Evolutionary conservation across 208 protist species (phyloP), one percentile per base, ranked within the genome.

Genomic region (Leptomonas seymouri): DNA sequence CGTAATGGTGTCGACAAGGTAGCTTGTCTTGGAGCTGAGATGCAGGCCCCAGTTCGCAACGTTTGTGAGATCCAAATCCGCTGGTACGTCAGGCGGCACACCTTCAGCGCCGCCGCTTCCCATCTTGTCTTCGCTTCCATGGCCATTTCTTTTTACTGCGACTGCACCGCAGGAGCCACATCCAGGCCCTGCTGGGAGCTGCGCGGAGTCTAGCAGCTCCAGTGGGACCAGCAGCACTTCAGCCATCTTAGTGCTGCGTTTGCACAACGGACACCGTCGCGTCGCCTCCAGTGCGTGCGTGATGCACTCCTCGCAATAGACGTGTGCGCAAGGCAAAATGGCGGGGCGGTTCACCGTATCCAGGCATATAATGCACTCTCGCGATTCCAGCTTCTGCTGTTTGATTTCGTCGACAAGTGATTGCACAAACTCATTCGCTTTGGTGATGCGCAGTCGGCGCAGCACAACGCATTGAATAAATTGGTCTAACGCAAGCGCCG

Each of bases 351-450:
- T 67, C 46, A 94, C 56, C 20, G 51, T 77, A 54, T 91, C 89
- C 18, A 91, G 62, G 74, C 89, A 94, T 60, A 94, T 94, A 36
- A 87, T 83, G 71, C 89, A 94, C 71, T 90, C 84, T 1, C 76
- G 62, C 41, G 76, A 45, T 21, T 72, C 70, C 42, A 93, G 64
- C 68, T 84, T 64, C 53, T 88, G 78, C 41, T 55, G 15, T 23
- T 60, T 68, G 20, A 91, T 74, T 59, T 82, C 82, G 15, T 54
- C 58, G 18, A 90, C 48, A 21, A 93, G 77, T 30, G 84, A 71
- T 55, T 82, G 64, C 45, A 89, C 60, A 48, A 88, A 93, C 51
- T 83, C 71, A 41, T 46, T 68, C 18, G 62, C 48, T 42, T 68
- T 84, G 9, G 42, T 39, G 16, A 39, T 50, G 51, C 67, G 58